Base-by-base conservation (phyloP, 1,284 basidiomycete genomes). In the Cutaneotrichosporon spelunceum region DNA sequence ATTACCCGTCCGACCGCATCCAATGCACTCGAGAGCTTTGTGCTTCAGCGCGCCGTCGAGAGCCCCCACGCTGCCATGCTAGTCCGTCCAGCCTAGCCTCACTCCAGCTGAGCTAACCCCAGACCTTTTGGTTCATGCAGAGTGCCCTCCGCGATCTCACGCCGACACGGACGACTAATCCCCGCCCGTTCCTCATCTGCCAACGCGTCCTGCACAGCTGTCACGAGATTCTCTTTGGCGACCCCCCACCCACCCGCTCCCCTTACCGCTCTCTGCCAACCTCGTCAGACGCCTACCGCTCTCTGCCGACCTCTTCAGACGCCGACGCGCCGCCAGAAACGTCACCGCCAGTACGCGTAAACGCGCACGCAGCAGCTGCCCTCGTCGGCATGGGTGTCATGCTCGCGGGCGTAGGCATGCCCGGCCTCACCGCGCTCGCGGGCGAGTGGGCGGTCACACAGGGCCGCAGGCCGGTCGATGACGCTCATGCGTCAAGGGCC, bases 121-220 rank as follows among this genome's bases (percentile, higher is more conserved):
- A 95, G 93, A 96, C 94, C 0, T 81, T 97, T 56, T 97, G 93
- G 93, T 96, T 93, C 78, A 93, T 97, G 88, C 94, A 97, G 85
- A 90, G 93, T 24, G 87, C 90, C 30, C 82, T 97, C n/a, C 87
- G 85, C 65, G 94, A 97, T 78, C 82, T 96, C n/a, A 84, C 89
- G 0, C 75, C 80, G 4, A 81, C 82, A 14, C 82, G 82, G 45
- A 83, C 86, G 10, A 78, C 79, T 49, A 84, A 87, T 63, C 88
- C 93, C 1, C 84, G 83, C 27, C 89, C 93, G 0, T 98, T 99
- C 79, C 81, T 86, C 61, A 89, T 96, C 66, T 99, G 96, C 80
- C 92, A 94, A 78, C 86, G 96, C 62, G 86, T 94, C 54, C 83
- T 97, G 66, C 92, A 93, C 75, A 86, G 87, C 76, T 96, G 94